Evolutionary conservation across 208 protist species (phyloP).

Genomic region (Kentomonas sorsogonicus): DNA sequence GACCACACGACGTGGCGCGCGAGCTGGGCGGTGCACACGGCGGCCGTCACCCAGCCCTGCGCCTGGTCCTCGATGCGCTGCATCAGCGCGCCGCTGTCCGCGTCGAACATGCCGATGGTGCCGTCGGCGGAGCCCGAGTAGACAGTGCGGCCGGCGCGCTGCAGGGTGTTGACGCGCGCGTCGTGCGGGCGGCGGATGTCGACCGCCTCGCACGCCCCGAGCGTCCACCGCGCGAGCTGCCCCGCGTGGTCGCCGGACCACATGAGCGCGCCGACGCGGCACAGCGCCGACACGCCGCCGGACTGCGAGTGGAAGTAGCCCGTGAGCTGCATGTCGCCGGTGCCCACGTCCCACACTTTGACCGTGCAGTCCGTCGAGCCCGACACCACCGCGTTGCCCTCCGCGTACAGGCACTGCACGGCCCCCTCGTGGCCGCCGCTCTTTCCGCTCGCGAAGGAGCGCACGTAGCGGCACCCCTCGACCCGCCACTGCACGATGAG

Average conservation of each 20-base stretch:
- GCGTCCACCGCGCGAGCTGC: slow-evolving; percentile 56
- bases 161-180: slow-evolving; percentile 44
- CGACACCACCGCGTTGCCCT: slow-evolving; percentile 75
- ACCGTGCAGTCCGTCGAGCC: slow-evolving; percentile 76
- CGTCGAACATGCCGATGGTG: slow-evolving; percentile 57
- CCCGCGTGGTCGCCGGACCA: slow-evolving; percentile 78
- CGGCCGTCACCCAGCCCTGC: slow-evolving; percentile 36
- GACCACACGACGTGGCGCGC: slow-evolving; percentile 81
- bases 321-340: slow-evolving; percentile 48
- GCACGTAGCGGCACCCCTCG: slow-evolving; percentile 25
- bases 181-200: slow-evolving; percentile 38
- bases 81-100: slow-evolving; percentile 36
- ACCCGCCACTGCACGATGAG: slow-evolving; percentile 72
- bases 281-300: slow-evolving; percentile 57
- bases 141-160: slow-evolving; percentile 56
- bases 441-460: slow-evolving; percentile 34
- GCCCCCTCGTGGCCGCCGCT: slow-evolving; percentile 27
- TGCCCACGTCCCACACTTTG: slow-evolving; percentile 78
- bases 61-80: slow-evolving; percentile 52
- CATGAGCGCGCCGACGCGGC: slow-evolving; percentile 65
- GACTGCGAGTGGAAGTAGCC: slow-evolving; percentile 68
- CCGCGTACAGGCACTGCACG: slow-evolving; percentile 71
- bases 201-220: slow-evolving; percentile 66
- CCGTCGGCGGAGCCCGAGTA: slow-evolving; percentile 70
- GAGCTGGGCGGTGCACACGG: slow-evolving; percentile 52